phyloP scores from a whole-genome alignment of 2,329 filamentous ascomycete genomes.

The Diatrype stigma region DNA sequence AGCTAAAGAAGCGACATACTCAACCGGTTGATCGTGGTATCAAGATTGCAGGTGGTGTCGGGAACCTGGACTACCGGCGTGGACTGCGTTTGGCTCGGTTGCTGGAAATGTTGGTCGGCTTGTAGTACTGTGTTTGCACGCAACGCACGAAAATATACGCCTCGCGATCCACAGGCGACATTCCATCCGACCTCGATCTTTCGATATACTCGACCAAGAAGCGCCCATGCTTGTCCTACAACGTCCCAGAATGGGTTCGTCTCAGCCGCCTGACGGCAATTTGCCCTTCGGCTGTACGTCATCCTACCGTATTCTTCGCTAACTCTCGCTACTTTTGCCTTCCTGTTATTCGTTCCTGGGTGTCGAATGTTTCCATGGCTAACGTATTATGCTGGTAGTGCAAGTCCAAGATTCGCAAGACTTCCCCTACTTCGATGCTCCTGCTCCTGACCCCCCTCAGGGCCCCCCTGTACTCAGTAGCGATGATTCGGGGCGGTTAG shows the following conservation, averaged over 20 bases:
- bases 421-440: conserved; percentile 45
- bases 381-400: conserved; percentile 15
- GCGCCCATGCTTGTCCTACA: conserved; percentile 56
- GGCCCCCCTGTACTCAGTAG: conserved; percentile 64
- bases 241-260: conserved; percentile 56
- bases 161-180: neutral
- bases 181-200: neutral
- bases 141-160: neutral
- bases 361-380: conserved; percentile 1
- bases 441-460: conserved; percentile 59
- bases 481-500: conserved; percentile 55
- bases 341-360: neutral
- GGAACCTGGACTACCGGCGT: neutral
- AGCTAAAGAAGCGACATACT: neutral
- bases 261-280: conserved; percentile 50
- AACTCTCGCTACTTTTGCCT: conserved; percentile 10
- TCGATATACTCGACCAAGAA: conserved; percentile 11
- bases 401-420: conserved; percentile 9
- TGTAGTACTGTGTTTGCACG: neutral
- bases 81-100: neutral
- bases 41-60: neutral
- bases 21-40: neutral
- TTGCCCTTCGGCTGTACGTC: conserved; percentile 66
- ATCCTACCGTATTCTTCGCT: conserved; percentile 3
- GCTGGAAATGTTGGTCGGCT: neutral